These are phyloP conservation scores for Penicillium thymicola DNA, from an alignment of 2,329 filamentous ascomycete genomes.

Conservation along the genomic window DNA sequence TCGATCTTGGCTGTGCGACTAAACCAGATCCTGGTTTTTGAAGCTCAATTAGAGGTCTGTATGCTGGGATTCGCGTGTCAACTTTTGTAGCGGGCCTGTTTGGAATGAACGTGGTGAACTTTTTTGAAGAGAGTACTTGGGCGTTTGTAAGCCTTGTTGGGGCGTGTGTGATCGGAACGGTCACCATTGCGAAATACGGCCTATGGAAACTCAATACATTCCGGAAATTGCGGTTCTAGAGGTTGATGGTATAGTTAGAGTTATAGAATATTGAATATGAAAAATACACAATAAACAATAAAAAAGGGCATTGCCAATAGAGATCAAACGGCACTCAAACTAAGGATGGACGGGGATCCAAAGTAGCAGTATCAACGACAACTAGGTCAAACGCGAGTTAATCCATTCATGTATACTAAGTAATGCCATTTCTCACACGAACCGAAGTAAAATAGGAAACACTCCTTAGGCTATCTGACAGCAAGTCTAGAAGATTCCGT, in stretches of 20 bases:
- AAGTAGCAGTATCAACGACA: neutral
- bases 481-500: no score
- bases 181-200: slow-evolving; percentile 25
- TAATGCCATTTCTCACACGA: no score
- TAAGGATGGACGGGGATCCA: neutral
- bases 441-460: no score
- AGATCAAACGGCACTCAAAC: neutral
- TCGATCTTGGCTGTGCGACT: slow-evolving; percentile 35
- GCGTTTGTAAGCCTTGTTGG: slow-evolving; percentile 26
- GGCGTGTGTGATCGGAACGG: slow-evolving; percentile 21
- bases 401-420: neutral
- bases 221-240: slow-evolving; percentile 20
- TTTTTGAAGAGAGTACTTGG: slow-evolving; percentile 31
- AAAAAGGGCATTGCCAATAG: neutral
- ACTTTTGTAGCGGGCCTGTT: slow-evolving; percentile 37
- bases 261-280: no score
- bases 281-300: neutral
- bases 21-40: slow-evolving; percentile 41
- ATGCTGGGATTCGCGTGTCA: slow-evolving; percentile 35
- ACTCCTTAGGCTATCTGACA: no score
- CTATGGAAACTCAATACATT: slow-evolving; percentile 24
- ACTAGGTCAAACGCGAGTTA: neutral
- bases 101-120: slow-evolving; percentile 41
- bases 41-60: slow-evolving; percentile 37
- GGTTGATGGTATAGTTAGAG: neutral